Evolutionary conservation across 2,329 filamentous ascomycete genomes (phyloP), one percentile per base, ranked within the genome.

Genomic region (Decorospora gaudefroyi): DNA sequence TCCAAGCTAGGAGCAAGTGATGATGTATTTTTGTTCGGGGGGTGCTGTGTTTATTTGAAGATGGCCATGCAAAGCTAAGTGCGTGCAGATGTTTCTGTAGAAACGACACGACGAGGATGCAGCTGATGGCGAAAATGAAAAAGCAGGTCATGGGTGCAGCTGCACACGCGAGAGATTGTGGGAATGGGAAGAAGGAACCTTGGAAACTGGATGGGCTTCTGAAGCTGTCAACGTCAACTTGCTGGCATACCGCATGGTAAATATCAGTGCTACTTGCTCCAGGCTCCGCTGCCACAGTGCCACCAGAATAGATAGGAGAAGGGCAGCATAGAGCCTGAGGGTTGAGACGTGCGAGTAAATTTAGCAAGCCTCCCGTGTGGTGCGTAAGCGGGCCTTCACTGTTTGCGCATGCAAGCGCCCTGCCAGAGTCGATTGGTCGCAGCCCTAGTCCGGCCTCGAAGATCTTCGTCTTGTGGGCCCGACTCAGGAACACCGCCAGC

Each of bases 271-370:
- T 10, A 6, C 21, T 23, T 23, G n/a, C n/a, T n/a, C n/a, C n/a
- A n/a, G n/a, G n/a, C n/a, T n/a, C n/a, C n/a, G n/a, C n/a, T n/a
- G n/a, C n/a, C n/a, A n/a, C n/a, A n/a, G n/a, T n/a, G n/a, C n/a
- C n/a, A n/a, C n/a, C n/a, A n/a, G n/a, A n/a, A n/a, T n/a, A n/a
- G n/a, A 51, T 49, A 49, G 44, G 42, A 39, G 39, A 32, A 25
- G 13, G 26, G 12, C 33, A 34, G 30, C 12, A 9, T 13, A 25
- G 29, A 40, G n/a, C n/a, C n/a, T n/a, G n/a, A 46, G 35, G 28
- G 46, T 60, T 59, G 59, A 59, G 57, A 61, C 57, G 23, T 23
- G 36, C 18, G 10, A 22, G 51, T 58, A 61, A 56, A 60, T 61
- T 62, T 59, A 57, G 55, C 57, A 51, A 46, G 49, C 49, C 49